These are phyloP conservation scores for Macrotyloma uniflorum DNA, from an alignment of 306 rosid genomes.

Conservation along the genomic window DNA sequence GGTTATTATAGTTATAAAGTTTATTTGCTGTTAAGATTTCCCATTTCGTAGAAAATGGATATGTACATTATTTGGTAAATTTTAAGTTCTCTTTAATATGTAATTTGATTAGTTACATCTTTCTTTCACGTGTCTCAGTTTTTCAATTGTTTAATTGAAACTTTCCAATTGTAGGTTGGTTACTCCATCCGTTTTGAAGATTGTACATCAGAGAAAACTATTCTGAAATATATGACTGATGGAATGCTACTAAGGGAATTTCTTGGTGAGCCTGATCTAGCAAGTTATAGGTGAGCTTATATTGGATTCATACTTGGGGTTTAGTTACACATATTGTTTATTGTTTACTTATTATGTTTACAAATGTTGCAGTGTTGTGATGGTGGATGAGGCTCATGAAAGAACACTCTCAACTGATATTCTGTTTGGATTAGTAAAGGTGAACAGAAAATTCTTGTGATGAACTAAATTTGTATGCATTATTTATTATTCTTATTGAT, in stretches of 20 bases:
- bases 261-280: slow-evolving; percentile 95
- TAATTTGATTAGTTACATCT: slow-evolving; percentile 7
- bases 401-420: slow-evolving; percentile 98
- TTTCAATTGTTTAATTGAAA: slow-evolving; percentile 20
- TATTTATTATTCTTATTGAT: too few species aligned
- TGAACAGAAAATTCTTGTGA: slow-evolving; percentile 41
- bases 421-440: slow-evolving; percentile 93
- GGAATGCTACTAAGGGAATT: slow-evolving; percentile 96
- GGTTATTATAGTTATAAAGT: not conserved
- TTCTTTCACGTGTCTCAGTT: not conserved
- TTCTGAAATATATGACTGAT: slow-evolving; percentile 96
- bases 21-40: not conserved
- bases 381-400: slow-evolving; percentile 99
- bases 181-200: slow-evolving; percentile 98
- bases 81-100: not conserved
- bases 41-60: slow-evolving; percentile 8
- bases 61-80: slow-evolving; percentile 3
- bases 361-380: slow-evolving; percentile 74
- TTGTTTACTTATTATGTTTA: slow-evolving; percentile 38
- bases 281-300: slow-evolving; percentile 77
- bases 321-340: slow-evolving; percentile 23
- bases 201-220: slow-evolving; percentile 94
- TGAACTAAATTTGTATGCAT: not conserved
- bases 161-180: slow-evolving; percentile 74
- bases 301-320: slow-evolving; percentile 28